These are phyloP conservation scores for Psilocybe cubensis DNA, from an alignment of 768 basidiomycete genomes.

Conservation along the genomic window DNA sequence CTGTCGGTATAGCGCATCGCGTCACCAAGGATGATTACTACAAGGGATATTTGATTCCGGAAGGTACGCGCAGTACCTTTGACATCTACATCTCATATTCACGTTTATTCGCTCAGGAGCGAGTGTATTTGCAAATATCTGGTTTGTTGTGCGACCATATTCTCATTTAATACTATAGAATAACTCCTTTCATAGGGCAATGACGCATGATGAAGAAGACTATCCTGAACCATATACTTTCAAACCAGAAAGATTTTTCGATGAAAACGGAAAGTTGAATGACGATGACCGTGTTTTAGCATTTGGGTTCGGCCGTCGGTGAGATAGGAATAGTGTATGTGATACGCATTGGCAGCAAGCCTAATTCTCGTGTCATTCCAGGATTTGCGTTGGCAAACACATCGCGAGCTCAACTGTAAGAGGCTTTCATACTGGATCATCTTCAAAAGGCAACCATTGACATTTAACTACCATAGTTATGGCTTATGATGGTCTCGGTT, in stretches of 20 bases:
- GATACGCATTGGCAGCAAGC: too few species aligned
- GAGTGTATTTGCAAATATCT: background rate
- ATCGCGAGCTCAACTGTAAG: background rate
- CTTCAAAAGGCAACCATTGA: too few species aligned
- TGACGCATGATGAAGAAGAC: conserved; percentile 32
- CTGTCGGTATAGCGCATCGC: conserved; percentile 24
- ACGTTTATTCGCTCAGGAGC: background rate
- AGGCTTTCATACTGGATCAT: background rate
- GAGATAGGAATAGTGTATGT: background rate
- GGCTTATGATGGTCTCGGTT: background rate
- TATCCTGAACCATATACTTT: conserved; percentile 38
- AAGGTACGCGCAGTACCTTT: too few species aligned
- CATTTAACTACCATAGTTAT: background rate
- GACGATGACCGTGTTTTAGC: conserved; percentile 19
- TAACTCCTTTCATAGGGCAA: conserved; percentile 2
- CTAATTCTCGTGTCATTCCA: too few species aligned
- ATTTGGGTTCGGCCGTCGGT: conserved; percentile 13
- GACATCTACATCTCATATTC: too few species aligned
- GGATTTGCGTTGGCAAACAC: conserved; percentile 2
- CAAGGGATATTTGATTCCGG: conserved; percentile 29
- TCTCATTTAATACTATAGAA: background rate
- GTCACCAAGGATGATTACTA: conserved; percentile 24
- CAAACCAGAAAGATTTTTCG: conserved; percentile 31
- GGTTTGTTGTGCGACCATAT: background rate
- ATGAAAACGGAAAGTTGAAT: conserved; percentile 18